Evolutionary conservation across 306 rosid genomes (phyloP).

Genomic region (Prosopis cineraria): DNA sequence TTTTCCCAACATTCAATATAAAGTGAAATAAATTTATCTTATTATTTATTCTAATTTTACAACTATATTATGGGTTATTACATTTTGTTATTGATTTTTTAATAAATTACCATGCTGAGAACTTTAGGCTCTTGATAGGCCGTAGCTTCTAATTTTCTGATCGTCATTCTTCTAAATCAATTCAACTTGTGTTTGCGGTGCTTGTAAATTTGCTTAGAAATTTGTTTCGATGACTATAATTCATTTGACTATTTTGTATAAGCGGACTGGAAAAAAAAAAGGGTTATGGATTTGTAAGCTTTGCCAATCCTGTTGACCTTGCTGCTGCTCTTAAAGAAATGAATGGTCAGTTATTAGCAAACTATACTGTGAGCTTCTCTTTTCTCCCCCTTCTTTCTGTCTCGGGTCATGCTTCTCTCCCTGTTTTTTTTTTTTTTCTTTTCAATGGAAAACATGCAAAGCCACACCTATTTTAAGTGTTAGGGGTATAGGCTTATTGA

Average conservation of each 20-base stretch:
- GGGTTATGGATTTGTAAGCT: constrained; percentile 79
- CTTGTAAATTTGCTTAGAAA: no score
- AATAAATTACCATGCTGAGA: neutral
- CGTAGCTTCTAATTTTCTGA: neutral
- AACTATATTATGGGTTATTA: no score
- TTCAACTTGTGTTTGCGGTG: neutral
- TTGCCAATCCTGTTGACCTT: constrained; percentile 64
- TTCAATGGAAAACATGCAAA: no score
- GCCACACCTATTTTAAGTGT: no score
- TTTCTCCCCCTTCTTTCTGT: neutral
- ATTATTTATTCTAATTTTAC: no score
- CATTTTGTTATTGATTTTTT: neutral
- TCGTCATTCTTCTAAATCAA: neutral
- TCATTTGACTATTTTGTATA: constrained; percentile 35
- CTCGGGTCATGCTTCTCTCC: neutral
- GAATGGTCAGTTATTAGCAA: constrained; percentile 61
- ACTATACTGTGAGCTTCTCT: constrained; percentile 4
- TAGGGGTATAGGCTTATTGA: neutral
- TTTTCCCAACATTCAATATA: no score
- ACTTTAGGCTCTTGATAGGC: neutral
- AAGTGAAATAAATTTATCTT: no score
- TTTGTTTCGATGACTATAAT: neutral
- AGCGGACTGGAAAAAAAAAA: constrained; percentile 74
- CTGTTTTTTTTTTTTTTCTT: no score
- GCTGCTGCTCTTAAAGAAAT: constrained; percentile 96